Evolutionary conservation across 1,284 basidiomycete genomes (phyloP).

Genomic region (Xanthoconium separans): DNA sequence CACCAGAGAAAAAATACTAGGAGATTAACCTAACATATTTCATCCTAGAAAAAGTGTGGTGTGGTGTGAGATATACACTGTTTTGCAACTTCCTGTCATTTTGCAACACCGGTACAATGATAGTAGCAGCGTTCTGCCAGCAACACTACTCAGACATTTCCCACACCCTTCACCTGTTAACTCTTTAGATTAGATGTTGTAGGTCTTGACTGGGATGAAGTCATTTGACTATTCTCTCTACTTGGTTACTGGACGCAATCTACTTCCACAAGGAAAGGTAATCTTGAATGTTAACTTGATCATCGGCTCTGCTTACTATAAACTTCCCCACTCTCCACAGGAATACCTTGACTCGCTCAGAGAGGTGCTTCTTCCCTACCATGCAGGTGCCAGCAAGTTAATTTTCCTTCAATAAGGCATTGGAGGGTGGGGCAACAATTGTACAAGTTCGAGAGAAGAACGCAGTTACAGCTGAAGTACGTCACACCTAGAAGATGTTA

Average conservation of each 20-base stretch:
- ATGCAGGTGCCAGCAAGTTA: not conserved
- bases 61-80: not conserved
- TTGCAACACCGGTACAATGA: not conserved
- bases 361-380: conserved; percentile 47
- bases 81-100: not conserved
- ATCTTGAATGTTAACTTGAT: conserved; percentile 8
- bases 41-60: not conserved
- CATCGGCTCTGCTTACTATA: not conserved
- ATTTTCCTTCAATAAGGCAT: conserved; percentile 46
- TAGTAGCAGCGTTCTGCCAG: no score
- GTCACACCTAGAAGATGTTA: conserved; percentile 14
- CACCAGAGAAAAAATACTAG: not conserved
- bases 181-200: no score
- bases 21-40: not conserved
- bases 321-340: conserved; percentile 36
- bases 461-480: conserved; percentile 74
- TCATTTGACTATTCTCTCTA: conserved; percentile 76
- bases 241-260: conserved; percentile 81
- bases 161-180: no score
- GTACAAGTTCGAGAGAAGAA: conserved; percentile 90
- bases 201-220: no score
- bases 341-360: conserved; percentile 77
- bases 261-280: conserved; percentile 81
- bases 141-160: no score
- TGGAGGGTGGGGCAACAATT: conserved; percentile 84